These are phyloP conservation scores for Xylaria castorea DNA, from an alignment of 495 filamentous ascomycete genomes.

Conservation along the genomic window DNA sequence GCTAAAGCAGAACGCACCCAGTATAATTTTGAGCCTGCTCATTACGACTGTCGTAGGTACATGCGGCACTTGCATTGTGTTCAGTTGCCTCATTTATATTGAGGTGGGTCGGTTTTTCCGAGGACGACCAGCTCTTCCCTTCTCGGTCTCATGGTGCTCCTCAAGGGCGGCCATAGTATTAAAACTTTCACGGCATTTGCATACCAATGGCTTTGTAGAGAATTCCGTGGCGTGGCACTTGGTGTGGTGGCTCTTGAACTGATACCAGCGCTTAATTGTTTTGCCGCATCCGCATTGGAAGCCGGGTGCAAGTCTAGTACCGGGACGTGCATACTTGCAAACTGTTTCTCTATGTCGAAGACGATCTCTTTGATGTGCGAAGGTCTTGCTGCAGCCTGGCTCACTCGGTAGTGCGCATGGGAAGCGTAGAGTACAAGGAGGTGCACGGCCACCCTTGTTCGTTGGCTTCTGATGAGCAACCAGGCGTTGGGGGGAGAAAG, in stretches of 20 bases:
- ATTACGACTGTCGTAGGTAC: not conserved
- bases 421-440: not conserved
- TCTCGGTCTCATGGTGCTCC: constrained; percentile 1
- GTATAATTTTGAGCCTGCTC: not conserved
- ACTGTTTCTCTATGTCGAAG: constrained; percentile 10
- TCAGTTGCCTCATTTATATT: not conserved
- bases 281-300: constrained; percentile 3
- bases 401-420: not conserved
- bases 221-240: not conserved
- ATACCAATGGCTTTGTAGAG: not conserved
- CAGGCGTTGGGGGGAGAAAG: not conserved
- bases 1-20: not conserved
- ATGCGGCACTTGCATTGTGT: not conserved
- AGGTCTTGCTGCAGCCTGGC: not conserved
- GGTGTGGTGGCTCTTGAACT: constrained; percentile 1
- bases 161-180: not conserved
- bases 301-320: not conserved
- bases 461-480: not conserved
- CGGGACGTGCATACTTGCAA: not conserved
- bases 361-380: constrained; percentile 8
- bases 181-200: not conserved
- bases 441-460: not conserved
- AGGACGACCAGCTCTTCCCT: constrained; percentile 5
- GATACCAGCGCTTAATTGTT: constrained; percentile 6
- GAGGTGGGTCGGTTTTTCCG: not conserved